Conservation (phyloP, 2,329 filamentous ascomycete species). For the Orbilia ellipsospora region DNA sequence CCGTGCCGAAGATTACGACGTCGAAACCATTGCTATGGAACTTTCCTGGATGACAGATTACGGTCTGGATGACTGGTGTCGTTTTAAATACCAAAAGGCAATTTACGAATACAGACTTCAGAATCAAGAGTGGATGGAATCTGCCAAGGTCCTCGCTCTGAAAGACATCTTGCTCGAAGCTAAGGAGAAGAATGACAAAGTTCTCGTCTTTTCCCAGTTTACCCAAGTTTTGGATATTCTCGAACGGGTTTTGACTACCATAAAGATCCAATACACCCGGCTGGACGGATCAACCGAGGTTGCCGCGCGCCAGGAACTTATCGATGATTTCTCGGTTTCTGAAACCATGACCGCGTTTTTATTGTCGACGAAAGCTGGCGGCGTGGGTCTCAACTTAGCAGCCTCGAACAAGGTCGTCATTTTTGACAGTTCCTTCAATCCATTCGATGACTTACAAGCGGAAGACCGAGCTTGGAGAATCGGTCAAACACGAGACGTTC, state of each 20-base stretch:
- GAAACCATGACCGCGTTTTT: conserved; percentile 86
- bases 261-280: conserved; percentile 81
- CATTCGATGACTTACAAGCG: conserved; percentile 97
- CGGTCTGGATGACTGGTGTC: conserved; percentile 70
- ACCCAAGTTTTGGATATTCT: conserved; percentile 91
- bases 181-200: conserved; percentile 82
- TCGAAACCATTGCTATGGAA: conserved; percentile 69
- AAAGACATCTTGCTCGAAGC: conserved; percentile 78
- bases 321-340: conserved; percentile 85
- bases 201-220: conserved; percentile 93
- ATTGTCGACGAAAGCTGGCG: conserved; percentile 90
- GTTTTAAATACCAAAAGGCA: conserved; percentile 66
- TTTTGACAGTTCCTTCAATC: conserved; percentile 97
- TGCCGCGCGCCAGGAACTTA: conserved; percentile 82
- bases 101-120: conserved; percentile 70
- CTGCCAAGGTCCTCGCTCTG: conserved; percentile 87
- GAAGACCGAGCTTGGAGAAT: conserved; percentile 97
- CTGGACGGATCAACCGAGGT: conserved; percentile 87
- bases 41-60: conserved; percentile 70
- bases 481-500: conserved; percentile 88
- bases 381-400: conserved; percentile 96
- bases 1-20: conserved; percentile 63
- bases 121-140: conserved; percentile 74
- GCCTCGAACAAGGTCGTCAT: conserved; percentile 98
- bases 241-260: conserved; percentile 79